Base-by-base conservation (phyloP, 208 protist species). In the Phytomonas francai region DNA sequence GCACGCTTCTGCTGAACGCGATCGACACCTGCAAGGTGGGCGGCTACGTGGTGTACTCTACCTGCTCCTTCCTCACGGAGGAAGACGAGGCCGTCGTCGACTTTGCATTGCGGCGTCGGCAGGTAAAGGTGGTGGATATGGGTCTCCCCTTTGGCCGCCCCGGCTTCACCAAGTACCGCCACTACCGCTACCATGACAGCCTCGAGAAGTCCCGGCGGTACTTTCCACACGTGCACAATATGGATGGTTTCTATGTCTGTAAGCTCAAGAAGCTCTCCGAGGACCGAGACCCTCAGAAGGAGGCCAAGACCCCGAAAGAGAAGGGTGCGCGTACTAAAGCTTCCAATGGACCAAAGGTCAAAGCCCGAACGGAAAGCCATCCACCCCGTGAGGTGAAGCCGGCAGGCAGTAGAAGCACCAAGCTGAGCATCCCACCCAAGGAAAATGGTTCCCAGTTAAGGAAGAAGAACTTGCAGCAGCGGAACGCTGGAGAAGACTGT, bases 161-260 rank as follows among this genome's bases (percentile, higher is more conserved):
- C 0, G 98, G 97, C 33, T 89, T 97, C 65, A 88, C 75, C 57
- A 94, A 91, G 79, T 97, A 88, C 79, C 80, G 82, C 19, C 79
- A 91, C 65, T 73, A 86, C 73, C 79, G 83, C 33, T 97, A 94
- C 74, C 80, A 94, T 72, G 77, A 86, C 28, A 84, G 80, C 56
- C 67, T 96, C 57, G 75, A 85, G 68, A 56, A 73, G 54, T 79
- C 81, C 58, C 85, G 82, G n/a, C 83, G 84, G 16, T 95, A 98
- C 78, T 99, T 99, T 70, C 99, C 99, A 27, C 99, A 99, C 74
- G 89, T 92, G 28, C 97, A 99, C 86, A 99, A 99, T 84, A 99
- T 99, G 94, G 98, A 99, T 70, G 99, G 99, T 63, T 99, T 99
- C 92, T 99, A 97, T 80, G 98, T 99, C 3, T 96, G 91, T 77